phyloP scores from a whole-genome alignment of 306 rosid species.

The Vachellia collinsii region DNA sequence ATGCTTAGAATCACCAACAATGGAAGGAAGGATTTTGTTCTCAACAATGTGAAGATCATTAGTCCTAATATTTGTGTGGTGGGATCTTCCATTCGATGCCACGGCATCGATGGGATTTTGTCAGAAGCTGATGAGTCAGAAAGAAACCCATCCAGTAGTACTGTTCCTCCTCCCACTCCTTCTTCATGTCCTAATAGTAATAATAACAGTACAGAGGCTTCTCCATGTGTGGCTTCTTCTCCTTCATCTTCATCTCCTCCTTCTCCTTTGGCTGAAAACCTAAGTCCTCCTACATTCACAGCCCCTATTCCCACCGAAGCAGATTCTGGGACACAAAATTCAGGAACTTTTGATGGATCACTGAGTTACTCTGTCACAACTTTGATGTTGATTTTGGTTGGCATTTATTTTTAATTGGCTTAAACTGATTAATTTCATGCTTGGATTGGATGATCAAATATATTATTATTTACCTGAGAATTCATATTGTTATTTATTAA shows the following conservation, averaged over 20 bases:
- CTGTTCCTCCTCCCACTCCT: slow-evolving; percentile 25
- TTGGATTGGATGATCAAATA: neutral
- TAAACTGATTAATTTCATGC: neutral
- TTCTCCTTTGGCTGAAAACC: neutral
- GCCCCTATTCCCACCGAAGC: slow-evolving; percentile 33
- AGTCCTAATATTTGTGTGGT: slow-evolving; percentile 62
- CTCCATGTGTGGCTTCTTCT: slow-evolving; percentile 30
- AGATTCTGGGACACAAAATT: slow-evolving; percentile 32
- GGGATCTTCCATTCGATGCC: slow-evolving; percentile 65
- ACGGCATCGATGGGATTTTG: slow-evolving; percentile 63
- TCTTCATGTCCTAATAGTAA: neutral
- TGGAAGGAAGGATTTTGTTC: slow-evolving; percentile 53
- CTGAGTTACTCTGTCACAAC: neutral
- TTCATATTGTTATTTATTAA: neutral
- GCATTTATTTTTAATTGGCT: slow-evolving; percentile 23
- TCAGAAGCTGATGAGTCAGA: slow-evolving; percentile 11
- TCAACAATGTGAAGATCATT: slow-evolving; percentile 58
- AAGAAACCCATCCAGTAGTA: slow-evolving; percentile 8
- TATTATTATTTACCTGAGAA: neutral
- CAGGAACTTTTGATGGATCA: slow-evolving; percentile 34
- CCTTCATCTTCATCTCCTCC: slow-evolving; percentile 36
- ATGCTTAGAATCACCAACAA: slow-evolving; percentile 53
- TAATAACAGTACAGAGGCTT: slow-evolving; percentile 24
- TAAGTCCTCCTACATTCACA: slow-evolving; percentile 14
- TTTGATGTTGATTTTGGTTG: slow-evolving; percentile 4